These are phyloP conservation scores for Hamigera avellanea DNA, from an alignment of 495 filamentous ascomycete species.

Conservation along the genomic window DNA sequence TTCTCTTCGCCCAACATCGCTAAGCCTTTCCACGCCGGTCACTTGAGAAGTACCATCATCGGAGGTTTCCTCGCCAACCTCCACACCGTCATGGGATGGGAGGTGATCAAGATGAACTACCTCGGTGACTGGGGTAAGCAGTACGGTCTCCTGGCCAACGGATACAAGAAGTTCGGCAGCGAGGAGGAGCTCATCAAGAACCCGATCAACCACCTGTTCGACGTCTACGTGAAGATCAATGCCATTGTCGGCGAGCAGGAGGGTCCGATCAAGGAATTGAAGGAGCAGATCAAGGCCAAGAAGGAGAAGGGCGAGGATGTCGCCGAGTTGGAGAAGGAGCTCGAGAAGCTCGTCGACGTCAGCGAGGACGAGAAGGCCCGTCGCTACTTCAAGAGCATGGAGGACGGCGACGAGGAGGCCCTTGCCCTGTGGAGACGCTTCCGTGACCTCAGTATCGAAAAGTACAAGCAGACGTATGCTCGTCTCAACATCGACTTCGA, in stretches of 20 bases:
- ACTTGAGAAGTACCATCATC: conserved; percentile 66
- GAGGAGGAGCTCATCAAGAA: conserved; percentile 50
- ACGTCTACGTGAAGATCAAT: conserved; percentile 60
- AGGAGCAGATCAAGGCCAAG: conserved; percentile 40
- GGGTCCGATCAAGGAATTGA: conserved; percentile 43
- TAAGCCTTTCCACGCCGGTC: conserved; percentile 62
- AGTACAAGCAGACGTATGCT: conserved; percentile 73
- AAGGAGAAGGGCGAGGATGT: conserved; percentile 39
- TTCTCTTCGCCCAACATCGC: conserved; percentile 73
- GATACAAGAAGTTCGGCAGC: conserved; percentile 51
- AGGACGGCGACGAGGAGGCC: conserved; percentile 63
- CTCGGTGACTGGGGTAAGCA: conserved; percentile 71
- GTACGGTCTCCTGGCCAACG: conserved; percentile 58
- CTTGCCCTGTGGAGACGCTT: conserved; percentile 78
- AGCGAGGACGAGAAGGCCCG: conserved; percentile 55
- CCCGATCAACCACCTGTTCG: conserved; percentile 56
- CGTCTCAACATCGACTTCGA: conserved; percentile 88
- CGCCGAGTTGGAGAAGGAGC: conserved; percentile 34
- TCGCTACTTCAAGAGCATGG: conserved; percentile 88
- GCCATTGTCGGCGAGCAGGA: conserved; percentile 38
- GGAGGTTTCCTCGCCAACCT: conserved; percentile 62
- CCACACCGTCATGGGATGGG: conserved; percentile 59
- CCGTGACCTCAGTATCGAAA: conserved; percentile 77
- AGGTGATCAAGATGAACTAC: conserved; percentile 63
- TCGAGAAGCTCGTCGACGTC: conserved; percentile 38